Base-by-base conservation (phyloP, 371 early-diverging fungal genomes). In the Dichotomocladium elegans region DNA sequence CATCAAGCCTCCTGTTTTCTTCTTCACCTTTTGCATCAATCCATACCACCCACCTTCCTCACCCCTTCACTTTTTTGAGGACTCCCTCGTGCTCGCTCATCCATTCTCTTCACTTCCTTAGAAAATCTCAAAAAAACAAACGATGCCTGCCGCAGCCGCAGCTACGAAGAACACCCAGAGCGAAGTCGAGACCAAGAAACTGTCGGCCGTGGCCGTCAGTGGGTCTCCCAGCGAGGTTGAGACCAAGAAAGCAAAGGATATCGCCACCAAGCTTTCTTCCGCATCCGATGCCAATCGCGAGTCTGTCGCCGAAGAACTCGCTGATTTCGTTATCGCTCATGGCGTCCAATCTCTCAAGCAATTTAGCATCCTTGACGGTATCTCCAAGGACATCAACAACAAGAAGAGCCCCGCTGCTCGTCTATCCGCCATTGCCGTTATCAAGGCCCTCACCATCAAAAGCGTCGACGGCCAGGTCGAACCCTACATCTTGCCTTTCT, bases 341-440 rank as follows among this genome's bases (percentile, higher is more conserved):
- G 83, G 81, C 41, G 66, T 87, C 45, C 73, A 77, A 28, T 67
- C 77, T 47, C 74, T 89, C 53, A 70, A 80, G 48, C 68, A 82
- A 28, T 49, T 57, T 44, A 70, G 72, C 44, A 72, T 89, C 55
- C 60, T 87, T 33, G 68, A 69, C 46, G 66, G 70, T 54, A 66
- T 89, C 51, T 52, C 68, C 48, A 68, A 78, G 42, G 81, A 82
- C 25, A 64, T 82, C 33, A 57, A 49, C 17, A 79, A 81, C 73
- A 85, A 86, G 72, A 87, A 87, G 78, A 79, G 66, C 29, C 82
- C 79, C 19, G 61, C 65, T 31, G 85, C 83, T 10, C 80, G 88
- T 42, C 81, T 81, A 43, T 83, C 84, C 35, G 88, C 86, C 27
- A 55, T 86, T 54, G 74, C 87, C 42, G 83, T 78, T 31, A 59